Conservation (phyloP, 129 eudicot species). For the Flaveria ramosissima region DNA sequence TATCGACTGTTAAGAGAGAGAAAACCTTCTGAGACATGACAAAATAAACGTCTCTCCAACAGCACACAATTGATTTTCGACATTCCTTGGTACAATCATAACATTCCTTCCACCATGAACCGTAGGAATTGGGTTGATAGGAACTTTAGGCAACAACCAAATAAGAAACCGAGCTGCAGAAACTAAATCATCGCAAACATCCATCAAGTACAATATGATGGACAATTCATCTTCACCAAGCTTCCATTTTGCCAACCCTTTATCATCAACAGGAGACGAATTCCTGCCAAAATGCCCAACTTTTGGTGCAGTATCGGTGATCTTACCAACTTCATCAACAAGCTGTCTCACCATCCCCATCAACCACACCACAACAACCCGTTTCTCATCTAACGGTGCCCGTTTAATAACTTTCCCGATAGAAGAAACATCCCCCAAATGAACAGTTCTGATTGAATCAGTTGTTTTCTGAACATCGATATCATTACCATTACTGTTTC, state of each 20-base stretch:
- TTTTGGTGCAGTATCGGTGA: conserved; percentile 44
- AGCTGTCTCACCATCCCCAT: conserved; percentile 61
- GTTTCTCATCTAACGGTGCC: conserved; percentile 63
- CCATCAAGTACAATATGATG: conserved; percentile 68
- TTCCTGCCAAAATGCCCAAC: conserved; percentile 54
- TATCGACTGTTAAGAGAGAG: conserved; percentile 20
- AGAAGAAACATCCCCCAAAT: conserved; percentile 50
- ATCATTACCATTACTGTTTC: conserved; percentile 43
- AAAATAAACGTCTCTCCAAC: conserved; percentile 73
- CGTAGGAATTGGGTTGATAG: conserved; percentile 43
- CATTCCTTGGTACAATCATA: conserved; percentile 58
- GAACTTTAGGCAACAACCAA: conserved; percentile 85
- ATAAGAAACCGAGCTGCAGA: conserved; percentile 72
- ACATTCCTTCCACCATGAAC: conserved; percentile 68
- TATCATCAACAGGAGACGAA: conserved; percentile 58
- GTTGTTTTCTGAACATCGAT: conserved; percentile 45
- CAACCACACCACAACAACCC: conserved; percentile 72
- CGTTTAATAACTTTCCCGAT: conserved; percentile 71
- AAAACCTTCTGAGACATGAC: conserved; percentile 79
- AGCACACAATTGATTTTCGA: conserved; percentile 63
- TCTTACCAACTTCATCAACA: conserved; percentile 74
- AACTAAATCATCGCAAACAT: conserved; percentile 65
- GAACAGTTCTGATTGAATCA: conserved; percentile 39
- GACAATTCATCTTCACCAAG: conserved; percentile 94
- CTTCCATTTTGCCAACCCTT: conserved; percentile 63